Evolutionary conservation across 148 eudicot species (phyloP).

Genomic region (Cornus controversa): DNA sequence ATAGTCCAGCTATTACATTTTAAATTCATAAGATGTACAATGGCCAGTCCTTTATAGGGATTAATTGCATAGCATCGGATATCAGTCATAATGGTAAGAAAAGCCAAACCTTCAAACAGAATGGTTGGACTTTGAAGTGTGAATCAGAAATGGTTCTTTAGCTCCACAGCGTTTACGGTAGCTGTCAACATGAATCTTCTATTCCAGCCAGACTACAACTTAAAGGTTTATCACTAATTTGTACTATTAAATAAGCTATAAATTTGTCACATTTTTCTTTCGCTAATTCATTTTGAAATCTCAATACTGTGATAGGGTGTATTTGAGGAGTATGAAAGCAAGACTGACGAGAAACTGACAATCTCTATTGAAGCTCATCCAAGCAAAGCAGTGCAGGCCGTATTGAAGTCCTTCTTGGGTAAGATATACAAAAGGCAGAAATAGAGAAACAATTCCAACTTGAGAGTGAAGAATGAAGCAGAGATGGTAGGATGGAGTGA

Average conservation of each 20-base stretch:
- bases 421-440: slow-evolving; percentile 94
- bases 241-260: too few relatives aligned
- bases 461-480: not conserved
- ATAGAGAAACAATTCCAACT: slow-evolving; percentile 17
- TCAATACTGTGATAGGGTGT: slow-evolving; percentile 44
- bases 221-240: too few relatives aligned
- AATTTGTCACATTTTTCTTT: not conserved
- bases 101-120: too few relatives aligned
- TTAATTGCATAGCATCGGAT: too few relatives aligned
- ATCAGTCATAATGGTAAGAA: too few relatives aligned
- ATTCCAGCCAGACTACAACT: too few relatives aligned
- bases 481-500: not conserved
- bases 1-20: not conserved
- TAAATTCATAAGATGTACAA: too few relatives aligned
- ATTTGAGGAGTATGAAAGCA: slow-evolving; percentile 72
- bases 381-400: slow-evolving; percentile 79
- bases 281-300: not conserved
- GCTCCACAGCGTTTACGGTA: too few relatives aligned
- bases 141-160: too few relatives aligned
- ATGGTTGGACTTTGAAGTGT: too few relatives aligned
- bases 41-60: not conserved
- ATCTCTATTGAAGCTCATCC: slow-evolving; percentile 76
- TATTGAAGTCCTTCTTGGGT: slow-evolving; percentile 77
- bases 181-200: too few relatives aligned
- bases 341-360: slow-evolving; percentile 58